phyloP scores from a whole-genome alignment of 805 yeast genomes.

The Lachancea sp. region DNA sequence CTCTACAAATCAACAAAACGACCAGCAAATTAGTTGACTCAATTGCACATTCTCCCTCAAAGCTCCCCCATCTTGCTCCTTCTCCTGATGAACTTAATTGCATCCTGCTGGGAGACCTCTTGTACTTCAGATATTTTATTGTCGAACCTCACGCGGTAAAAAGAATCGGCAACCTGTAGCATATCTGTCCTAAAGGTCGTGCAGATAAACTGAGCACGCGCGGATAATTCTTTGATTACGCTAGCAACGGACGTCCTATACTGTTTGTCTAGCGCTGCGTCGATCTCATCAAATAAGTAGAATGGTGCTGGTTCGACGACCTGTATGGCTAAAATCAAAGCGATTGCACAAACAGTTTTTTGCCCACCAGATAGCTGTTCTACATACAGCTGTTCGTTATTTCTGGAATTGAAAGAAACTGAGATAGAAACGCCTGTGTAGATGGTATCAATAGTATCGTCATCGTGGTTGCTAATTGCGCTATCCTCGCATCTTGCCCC shows the following conservation, averaged over 20 bases:
- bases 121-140: constrained; percentile 75
- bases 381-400: constrained; percentile 77
- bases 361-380: constrained; percentile 97
- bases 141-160: constrained; percentile 79
- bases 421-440: constrained; percentile 78
- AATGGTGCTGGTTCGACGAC: constrained; percentile 96
- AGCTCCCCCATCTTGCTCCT: constrained; percentile 20
- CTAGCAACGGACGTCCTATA: constrained; percentile 83
- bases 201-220: constrained; percentile 82
- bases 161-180: constrained; percentile 78
- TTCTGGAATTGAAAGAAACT: constrained; percentile 82
- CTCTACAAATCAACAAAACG: background rate
- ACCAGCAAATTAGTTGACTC: background rate
- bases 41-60: background rate
- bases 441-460: constrained; percentile 27
- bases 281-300: constrained; percentile 92
- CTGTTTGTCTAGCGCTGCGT: constrained; percentile 90
- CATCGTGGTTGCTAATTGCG: constrained; percentile 9
- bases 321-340: constrained; percentile 89
- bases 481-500: constrained; percentile 15
- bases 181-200: constrained; percentile 94
- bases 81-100: constrained; percentile 78
- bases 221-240: constrained; percentile 59
- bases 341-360: constrained; percentile 92
- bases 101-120: constrained; percentile 64